phyloP scores from a whole-genome alignment of 441 rosid genomes.

The Melastoma candidum region DNA sequence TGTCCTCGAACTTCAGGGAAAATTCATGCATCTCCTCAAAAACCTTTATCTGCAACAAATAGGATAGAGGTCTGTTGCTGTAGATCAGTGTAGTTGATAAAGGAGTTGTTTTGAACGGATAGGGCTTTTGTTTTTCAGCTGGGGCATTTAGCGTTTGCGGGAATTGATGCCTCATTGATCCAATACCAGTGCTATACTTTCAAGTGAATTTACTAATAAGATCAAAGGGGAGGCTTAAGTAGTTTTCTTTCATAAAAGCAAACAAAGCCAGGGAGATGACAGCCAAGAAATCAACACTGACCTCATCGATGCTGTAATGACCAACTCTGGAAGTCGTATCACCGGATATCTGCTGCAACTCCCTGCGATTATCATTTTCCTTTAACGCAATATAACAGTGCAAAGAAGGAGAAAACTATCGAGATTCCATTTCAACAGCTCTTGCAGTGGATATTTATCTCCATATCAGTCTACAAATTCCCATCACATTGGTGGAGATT shows the following conservation, averaged over 20 bases:
- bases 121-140: too few species aligned
- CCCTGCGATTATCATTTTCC: conserved; percentile 39
- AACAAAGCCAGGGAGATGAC: conserved; percentile 3
- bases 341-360: conserved; percentile 84
- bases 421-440: background rate
- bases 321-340: conserved; percentile 66
- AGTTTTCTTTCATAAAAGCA: background rate
- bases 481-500: too few species aligned
- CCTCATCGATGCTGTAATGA: conserved; percentile 69
- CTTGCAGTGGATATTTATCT: too few species aligned
- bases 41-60: conserved; percentile 53
- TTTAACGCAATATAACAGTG: background rate
- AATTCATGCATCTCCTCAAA: conserved; percentile 31
- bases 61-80: too few species aligned
- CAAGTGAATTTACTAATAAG: too few species aligned
- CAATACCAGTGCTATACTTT: too few species aligned
- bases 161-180: too few species aligned
- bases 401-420: background rate
- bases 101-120: too few species aligned
- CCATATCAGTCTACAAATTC: too few species aligned
- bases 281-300: conserved; percentile 23
- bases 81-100: conserved; percentile 17
- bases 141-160: too few species aligned
- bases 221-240: too few species aligned
- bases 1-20: conserved; percentile 27